These are phyloP conservation scores for Suaeda aralocaspica DNA, from an alignment of 148 eudicot genomes.

Conservation along the genomic window DNA sequence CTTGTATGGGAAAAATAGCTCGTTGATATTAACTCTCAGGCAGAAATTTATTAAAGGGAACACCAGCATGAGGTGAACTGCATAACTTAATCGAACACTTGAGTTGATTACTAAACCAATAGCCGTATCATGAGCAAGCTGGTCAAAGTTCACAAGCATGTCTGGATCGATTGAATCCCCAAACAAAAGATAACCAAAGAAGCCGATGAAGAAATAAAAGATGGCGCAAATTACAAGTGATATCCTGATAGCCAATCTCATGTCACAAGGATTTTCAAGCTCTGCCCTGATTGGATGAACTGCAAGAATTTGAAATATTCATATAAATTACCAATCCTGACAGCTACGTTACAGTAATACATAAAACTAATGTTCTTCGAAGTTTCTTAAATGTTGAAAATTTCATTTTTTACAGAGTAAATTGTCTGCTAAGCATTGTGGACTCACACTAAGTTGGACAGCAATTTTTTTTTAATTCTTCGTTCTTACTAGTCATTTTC, in stretches of 20 bases:
- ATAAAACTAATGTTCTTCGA: too few relatives aligned
- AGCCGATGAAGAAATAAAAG: constrained; percentile 86
- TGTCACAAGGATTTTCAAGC: constrained; percentile 65
- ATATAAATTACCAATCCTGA: neutral
- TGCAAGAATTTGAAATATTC: constrained; percentile 24
- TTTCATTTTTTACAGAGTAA: too few relatives aligned
- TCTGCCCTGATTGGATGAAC: constrained; percentile 95
- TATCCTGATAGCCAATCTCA: constrained; percentile 75
- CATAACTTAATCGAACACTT: constrained; percentile 70
- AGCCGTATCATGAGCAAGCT: constrained; percentile 34
- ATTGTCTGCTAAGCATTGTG: neutral
- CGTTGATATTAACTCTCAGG: constrained; percentile 68
- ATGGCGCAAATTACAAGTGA: constrained; percentile 61
- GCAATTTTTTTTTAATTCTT: neutral
- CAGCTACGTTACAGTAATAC: too few relatives aligned
- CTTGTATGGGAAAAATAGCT: constrained; percentile 54
- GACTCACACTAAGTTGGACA: neutral
- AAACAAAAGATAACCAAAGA: constrained; percentile 77
- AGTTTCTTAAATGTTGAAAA: too few relatives aligned
- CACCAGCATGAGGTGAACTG: constrained; percentile 81
- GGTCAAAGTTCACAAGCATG: constrained; percentile 89
- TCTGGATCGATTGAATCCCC: constrained; percentile 88
- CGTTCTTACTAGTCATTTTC: too few relatives aligned
- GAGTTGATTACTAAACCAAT: constrained; percentile 48
- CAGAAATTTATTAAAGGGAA: constrained; percentile 78